These are phyloP conservation scores for Peronosclerospora sorghi DNA, from an alignment of 352 stramenopile genomes.

Conservation along the genomic window DNA sequence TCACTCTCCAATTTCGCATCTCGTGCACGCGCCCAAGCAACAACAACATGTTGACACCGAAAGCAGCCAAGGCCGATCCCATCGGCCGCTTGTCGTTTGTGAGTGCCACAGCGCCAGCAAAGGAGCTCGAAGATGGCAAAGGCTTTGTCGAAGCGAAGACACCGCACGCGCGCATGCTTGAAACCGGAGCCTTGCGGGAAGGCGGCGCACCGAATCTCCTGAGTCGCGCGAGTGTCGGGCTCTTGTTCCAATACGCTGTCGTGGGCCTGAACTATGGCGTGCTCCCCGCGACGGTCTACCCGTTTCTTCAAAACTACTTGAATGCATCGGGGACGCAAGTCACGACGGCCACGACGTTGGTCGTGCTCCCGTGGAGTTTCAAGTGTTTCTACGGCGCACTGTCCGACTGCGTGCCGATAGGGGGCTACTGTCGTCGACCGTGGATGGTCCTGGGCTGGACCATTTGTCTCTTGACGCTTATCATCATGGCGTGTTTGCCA, in stretches of 20 bases:
- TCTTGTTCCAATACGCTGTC: slow-evolving; percentile 37
- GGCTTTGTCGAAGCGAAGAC: slow-evolving; percentile 17
- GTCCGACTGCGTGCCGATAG: slow-evolving; percentile 17
- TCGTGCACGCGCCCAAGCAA: no score
- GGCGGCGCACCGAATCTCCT: slow-evolving; percentile 25
- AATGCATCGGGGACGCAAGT: slow-evolving; percentile 16
- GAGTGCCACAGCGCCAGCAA: slow-evolving; percentile 14
- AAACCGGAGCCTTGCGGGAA: slow-evolving; percentile 31
- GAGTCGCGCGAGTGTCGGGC: slow-evolving; percentile 28
- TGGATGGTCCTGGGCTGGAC: slow-evolving; percentile 50
- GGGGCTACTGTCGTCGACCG: slow-evolving; percentile 39
- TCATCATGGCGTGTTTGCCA: slow-evolving; percentile 34
- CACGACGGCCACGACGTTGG: slow-evolving; percentile 13
- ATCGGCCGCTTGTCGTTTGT: slow-evolving; percentile 23
- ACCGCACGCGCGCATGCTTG: slow-evolving; percentile 10
- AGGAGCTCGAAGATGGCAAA: slow-evolving; percentile 8
- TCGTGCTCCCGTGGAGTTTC: slow-evolving; percentile 23
- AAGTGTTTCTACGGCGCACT: slow-evolving; percentile 22
- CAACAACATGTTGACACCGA: background rate
- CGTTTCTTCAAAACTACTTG: slow-evolving; percentile 25
- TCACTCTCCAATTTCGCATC: no score
- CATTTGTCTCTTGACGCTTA: slow-evolving; percentile 31
- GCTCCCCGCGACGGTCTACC: slow-evolving; percentile 26
- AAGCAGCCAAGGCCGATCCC: background rate
- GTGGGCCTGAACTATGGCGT: slow-evolving; percentile 39